phyloP scores from a whole-genome alignment of 371 early-diverging fungal genomes.

The Funneliformis caledonium region DNA sequence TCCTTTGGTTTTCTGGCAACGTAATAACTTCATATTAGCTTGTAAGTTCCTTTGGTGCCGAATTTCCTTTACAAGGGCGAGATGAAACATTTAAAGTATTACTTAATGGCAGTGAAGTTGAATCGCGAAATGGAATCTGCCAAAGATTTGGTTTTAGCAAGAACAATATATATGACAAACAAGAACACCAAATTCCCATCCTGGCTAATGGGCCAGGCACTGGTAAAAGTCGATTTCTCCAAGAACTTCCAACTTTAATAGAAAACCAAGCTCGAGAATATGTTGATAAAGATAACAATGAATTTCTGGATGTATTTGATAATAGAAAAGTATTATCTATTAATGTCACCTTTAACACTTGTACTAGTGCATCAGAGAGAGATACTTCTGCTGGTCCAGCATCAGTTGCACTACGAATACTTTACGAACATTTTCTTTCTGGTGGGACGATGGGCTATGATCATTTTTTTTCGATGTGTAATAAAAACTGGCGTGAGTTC shows the following conservation, averaged over 20 bases:
- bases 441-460: too few relatives aligned
- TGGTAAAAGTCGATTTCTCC: slow-evolving; percentile 20
- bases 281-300: neutral
- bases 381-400: neutral
- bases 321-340: neutral
- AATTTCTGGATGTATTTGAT: neutral
- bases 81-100: neutral
- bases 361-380: neutral
- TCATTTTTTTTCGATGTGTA: too few relatives aligned
- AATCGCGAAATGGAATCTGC: neutral
- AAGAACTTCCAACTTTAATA: slow-evolving; percentile 1
- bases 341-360: slow-evolving; percentile 3
- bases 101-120: neutral
- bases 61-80: slow-evolving; percentile 18
- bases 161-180: neutral
- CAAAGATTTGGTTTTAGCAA: neutral
- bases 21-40: neutral
- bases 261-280: neutral
- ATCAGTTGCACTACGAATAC: too few relatives aligned
- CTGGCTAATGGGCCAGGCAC: slow-evolving; percentile 12
- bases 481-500: too few relatives aligned
- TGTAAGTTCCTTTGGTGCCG: slow-evolving; percentile 6
- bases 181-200: slow-evolving; percentile 7
- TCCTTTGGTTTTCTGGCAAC: neutral
- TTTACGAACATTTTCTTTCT: too few relatives aligned